phyloP scores from a whole-genome alignment of 1,284 basidiomycete species.

The Marasmius fiardii region DNA sequence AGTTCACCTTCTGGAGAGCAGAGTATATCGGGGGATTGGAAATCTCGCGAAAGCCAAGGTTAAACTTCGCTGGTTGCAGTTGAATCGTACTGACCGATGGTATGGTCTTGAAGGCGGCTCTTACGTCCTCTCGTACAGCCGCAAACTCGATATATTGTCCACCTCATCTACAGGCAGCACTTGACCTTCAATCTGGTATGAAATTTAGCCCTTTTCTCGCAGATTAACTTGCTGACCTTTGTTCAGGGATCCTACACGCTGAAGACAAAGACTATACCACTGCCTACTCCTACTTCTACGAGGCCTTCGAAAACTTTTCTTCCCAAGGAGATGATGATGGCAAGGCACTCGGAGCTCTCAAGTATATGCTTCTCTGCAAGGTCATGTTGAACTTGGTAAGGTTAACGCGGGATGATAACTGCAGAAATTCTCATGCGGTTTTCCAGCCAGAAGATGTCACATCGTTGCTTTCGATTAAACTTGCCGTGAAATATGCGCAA shows the following conservation, averaged over 20 bases:
- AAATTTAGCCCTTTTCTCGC: neutral
- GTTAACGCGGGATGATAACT: neutral
- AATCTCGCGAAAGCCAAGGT: conserved; percentile 95
- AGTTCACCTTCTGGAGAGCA: conserved; percentile 90
- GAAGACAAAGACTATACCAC: conserved; percentile 99
- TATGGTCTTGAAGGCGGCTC: conserved; percentile 60
- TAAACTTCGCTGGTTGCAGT: conserved; percentile 10
- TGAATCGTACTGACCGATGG: neutral
- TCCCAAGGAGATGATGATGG: conserved; percentile 67
- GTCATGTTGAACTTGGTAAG: conserved; percentile 93
- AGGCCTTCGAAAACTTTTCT: conserved; percentile 85
- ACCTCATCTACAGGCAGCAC: conserved; percentile 85
- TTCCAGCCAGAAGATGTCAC: conserved; percentile 89
- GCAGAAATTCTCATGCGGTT: neutral
- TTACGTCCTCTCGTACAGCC: conserved; percentile 91
- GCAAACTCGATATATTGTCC: conserved; percentile 99
- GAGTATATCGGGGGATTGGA: conserved; percentile 88
- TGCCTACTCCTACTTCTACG: conserved; percentile 97
- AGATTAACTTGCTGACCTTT: neutral
- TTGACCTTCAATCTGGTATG: conserved; percentile 80
- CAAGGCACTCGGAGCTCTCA: conserved; percentile 78
- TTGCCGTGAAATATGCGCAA: conserved; percentile 83
- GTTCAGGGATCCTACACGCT: conserved; percentile 79
- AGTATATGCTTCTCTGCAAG: conserved; percentile 98
- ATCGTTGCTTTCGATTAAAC: conserved; percentile 82